Base-by-base conservation (phyloP, 805 yeast genomes). In the Schizosaccharomyces octosporus region DNA sequence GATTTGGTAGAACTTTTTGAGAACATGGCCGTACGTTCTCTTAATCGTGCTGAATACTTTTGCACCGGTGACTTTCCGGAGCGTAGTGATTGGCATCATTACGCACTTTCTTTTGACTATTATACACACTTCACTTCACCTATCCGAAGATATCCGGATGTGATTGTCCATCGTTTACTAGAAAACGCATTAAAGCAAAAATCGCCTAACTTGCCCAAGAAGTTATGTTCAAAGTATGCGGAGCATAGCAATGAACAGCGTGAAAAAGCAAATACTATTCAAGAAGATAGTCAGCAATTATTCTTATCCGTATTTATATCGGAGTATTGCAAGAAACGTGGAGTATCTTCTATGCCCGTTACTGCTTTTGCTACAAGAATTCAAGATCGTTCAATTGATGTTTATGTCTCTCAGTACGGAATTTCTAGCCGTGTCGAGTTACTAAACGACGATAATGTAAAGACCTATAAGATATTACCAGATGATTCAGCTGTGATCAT, bases 101-200 rank as follows among this genome's bases (percentile, higher is more conserved):
- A 85, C 72, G 79, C 85, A 68, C 80, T 84, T 69, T 87, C 87
- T 65, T 71, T 85, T 62, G 95, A 96, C 36, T 74, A 87, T 55
- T 93, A 87, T 71, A 87, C 97, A 0, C 97, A 90, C 72, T 89
- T 89, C 74, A 84, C 86, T n/a, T 80, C 95, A 1, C 97, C 98
- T 17, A 75, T 87, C 69, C 80, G 95, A 70, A 79, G 98, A 67
- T 93, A 89, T 70, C 88, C 95, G 1, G 98, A 93, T 71, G 77
- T 87, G 61, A 80, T 89, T 66, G 97, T 87, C 48, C 98, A 93
- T 69, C 81, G 96, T 67, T 98, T 93, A 73, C 74, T 93, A 66
- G 89, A 86, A 69, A 71, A 81, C 1, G 79, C 83, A 32, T 70
- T 93, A 48, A 72, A 71, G 45, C 27, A 42, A 17, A 24, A 21